phyloP scores from a whole-genome alignment of 2,329 filamentous ascomycete genomes.

The Orbilia oligospora region DNA sequence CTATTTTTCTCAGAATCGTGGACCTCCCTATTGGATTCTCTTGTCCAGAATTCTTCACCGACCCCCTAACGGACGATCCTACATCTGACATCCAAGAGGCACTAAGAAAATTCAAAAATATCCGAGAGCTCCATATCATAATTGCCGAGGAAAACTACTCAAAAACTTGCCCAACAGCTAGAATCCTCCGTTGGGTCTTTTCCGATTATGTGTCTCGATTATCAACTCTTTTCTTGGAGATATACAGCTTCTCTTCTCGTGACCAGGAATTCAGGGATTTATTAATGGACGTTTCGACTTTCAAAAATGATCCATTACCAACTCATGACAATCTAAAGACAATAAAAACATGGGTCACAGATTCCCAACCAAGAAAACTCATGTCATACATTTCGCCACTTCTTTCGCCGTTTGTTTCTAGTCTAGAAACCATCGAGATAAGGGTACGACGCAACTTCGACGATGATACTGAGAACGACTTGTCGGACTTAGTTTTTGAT shows the following conservation, averaged over 20 bases:
- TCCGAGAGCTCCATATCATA: constrained; percentile 31
- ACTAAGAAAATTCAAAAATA: constrained; percentile 29
- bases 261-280: neutral
- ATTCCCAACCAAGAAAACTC: constrained; percentile 7
- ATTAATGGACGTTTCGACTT: neutral
- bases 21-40: constrained; percentile 23
- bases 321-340: constrained; percentile 9
- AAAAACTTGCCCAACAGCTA: neutral
- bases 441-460: constrained; percentile 23
- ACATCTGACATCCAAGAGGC: neutral
- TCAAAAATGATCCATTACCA: neutral
- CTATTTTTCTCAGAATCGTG: neutral
- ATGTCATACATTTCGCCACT: constrained; percentile 1
- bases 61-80: neutral
- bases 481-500: neutral
- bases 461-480: neutral
- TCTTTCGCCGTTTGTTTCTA: constrained; percentile 13
- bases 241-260: neutral
- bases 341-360: constrained; percentile 35
- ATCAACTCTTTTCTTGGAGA: constrained; percentile 44
- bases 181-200: constrained; percentile 23
- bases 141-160: constrained; percentile 4
- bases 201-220: constrained; percentile 5
- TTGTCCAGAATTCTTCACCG: constrained; percentile 28
- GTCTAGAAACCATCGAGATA: constrained; percentile 19